Evolutionary conservation across 495 filamentous ascomycete species (phyloP).

Genomic region (Neurospora pannonica): DNA sequence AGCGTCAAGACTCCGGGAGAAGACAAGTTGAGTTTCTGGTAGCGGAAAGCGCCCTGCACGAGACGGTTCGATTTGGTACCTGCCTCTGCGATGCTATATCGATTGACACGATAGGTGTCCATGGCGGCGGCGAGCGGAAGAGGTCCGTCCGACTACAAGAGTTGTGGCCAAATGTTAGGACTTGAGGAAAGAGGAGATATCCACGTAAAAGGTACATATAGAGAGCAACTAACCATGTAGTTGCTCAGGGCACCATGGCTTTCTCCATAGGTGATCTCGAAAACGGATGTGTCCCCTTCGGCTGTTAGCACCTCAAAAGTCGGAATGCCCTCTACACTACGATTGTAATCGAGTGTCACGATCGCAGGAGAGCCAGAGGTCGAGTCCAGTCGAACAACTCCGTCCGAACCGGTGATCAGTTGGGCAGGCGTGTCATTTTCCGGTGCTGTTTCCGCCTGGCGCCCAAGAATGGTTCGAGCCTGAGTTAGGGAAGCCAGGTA

Average conservation of each 20-base stretch:
- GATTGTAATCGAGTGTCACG: background rate
- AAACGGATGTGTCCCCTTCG: background rate
- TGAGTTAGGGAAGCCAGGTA: no score
- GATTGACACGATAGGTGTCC: background rate
- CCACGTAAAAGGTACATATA: no score
- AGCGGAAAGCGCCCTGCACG: background rate
- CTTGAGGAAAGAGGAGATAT: background rate
- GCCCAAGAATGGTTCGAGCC: background rate
- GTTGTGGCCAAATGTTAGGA: background rate
- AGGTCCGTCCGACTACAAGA: background rate
- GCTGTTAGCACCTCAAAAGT: background rate
- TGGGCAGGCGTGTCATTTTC: background rate
- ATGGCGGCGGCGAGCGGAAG: background rate
- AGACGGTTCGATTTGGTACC: background rate
- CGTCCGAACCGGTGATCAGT: background rate
- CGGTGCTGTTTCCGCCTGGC: background rate
- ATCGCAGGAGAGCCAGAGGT: background rate
- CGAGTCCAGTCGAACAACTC: background rate
- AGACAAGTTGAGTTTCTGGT: background rate
- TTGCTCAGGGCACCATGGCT: background rate
- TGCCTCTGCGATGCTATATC: background rate
- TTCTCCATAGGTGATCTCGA: background rate
- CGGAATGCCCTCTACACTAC: background rate
- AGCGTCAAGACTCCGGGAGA: background rate
- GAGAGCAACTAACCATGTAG: background rate